Evolutionary conservation across 371 early-diverging fungal genomes (phyloP).

Genomic region (Gilbertella persicaria): DNA sequence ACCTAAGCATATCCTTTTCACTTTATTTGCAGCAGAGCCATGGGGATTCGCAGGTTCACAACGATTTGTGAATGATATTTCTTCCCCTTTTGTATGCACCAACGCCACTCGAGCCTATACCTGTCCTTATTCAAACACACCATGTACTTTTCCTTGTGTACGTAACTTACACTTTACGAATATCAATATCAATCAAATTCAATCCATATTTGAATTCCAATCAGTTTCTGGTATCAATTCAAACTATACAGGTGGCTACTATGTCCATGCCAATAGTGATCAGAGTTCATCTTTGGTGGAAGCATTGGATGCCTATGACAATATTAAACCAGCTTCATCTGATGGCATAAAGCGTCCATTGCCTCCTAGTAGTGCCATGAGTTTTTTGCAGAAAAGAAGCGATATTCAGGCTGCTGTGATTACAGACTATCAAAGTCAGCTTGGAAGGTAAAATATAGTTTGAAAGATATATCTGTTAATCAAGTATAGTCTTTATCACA

Average conservation of each 20-base stretch:
- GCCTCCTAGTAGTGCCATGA: constrained; percentile 79
- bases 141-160: constrained; percentile 70
- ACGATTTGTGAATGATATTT: constrained; percentile 77
- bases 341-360: constrained; percentile 58
- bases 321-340: constrained; percentile 41
- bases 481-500: constrained; percentile 63
- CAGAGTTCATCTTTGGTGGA: constrained; percentile 24
- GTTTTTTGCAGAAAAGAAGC: constrained; percentile 63
- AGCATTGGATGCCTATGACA: constrained; percentile 6
- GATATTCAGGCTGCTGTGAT: constrained; percentile 67
- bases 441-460: constrained; percentile 40
- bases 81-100: constrained; percentile 59
- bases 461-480: background rate
- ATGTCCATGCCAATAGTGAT: constrained; percentile 50
- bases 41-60: constrained; percentile 84
- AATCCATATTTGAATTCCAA: constrained; percentile 56
- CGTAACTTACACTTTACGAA: constrained; percentile 58
- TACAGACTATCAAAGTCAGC: constrained; percentile 58
- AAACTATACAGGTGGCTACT: constrained; percentile 30
- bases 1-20: constrained; percentile 72
- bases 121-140: constrained; percentile 52
- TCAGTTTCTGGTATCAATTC: constrained; percentile 40
- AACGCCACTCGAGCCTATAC: constrained; percentile 39
- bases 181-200: constrained; percentile 67
- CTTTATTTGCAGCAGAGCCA: constrained; percentile 71